Base-by-base conservation (phyloP, 208 protist genomes). In the Naegleria fowleri region DNA sequence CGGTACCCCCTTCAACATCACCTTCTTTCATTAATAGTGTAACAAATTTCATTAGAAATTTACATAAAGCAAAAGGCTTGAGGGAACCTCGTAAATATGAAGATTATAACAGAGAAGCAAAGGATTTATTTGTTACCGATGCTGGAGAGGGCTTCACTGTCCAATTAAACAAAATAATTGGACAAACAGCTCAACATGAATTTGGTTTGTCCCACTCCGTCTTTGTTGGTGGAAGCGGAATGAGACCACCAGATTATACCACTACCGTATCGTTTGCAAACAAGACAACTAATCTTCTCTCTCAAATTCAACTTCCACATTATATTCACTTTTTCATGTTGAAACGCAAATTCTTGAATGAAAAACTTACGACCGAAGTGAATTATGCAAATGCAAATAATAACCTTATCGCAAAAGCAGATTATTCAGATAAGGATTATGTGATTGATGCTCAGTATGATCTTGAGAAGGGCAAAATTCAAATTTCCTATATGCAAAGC, bases 21-120 rank as follows among this genome's bases (percentile, higher is more conserved):
- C 19, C 55, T 36, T 36, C 25, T 33, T 29, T 79, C 6, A 9
- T 79, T 13, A 33, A 79, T 36, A 79, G n/a, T 79, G 7, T 79
- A 36, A 79, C 5, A 36, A 36, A 36, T 36, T 79, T 36, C 67
- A 11, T 79, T 9, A 79, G 6, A 33, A 79, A 79, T 79, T 25
- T 79, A 36, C 67, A n/a, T 79, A 79, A 36, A 79, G 67, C 67
- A 36, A 79, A 79, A 33, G 67, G 67, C 25, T 79, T 79, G 67
- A 79, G n/a, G 29, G 67, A 79, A 36, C 67, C 79, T 43, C n/a
- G 38, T 36, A 85, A 85, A 85, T 85, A 85, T 85, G 79, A 43
- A 39, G 79, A 85, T 85, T 85, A 43, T 43, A 85, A 85, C n/a
- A 43, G 13, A 29, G 79, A 85, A 43, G 79, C 79, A 9, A 85